Evolutionary conservation across 1,284 basidiomycete species (phyloP).

Genomic region (Moesziomyces antarcticus): DNA sequence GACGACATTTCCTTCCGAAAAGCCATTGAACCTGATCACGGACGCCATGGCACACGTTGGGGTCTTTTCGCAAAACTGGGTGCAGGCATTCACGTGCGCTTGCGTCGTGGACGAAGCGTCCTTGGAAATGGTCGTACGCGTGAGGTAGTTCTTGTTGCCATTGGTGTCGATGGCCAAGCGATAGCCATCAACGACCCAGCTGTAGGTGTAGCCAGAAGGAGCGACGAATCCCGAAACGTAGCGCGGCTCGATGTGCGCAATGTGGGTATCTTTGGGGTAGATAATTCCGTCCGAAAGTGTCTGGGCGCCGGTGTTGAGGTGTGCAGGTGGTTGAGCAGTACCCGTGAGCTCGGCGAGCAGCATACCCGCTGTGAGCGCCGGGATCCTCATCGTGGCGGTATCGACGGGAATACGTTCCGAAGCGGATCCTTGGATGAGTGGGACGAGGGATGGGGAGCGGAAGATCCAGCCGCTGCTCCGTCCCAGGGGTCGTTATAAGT

Average conservation of each 20-base stretch:
- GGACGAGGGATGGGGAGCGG: no score
- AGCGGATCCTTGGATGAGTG: no score
- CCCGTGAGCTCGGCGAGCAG: not conserved
- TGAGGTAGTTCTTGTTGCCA: slow-evolving; percentile 15
- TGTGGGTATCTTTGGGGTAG: not conserved
- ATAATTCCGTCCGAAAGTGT: slow-evolving; percentile 3
- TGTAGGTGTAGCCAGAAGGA: slow-evolving; percentile 26
- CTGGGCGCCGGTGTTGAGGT: not conserved
- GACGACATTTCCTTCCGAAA: slow-evolving; percentile 28
- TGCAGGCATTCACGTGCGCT: slow-evolving; percentile 16
- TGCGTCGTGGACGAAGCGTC: slow-evolving; percentile 14
- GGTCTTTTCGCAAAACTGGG: slow-evolving; percentile 12
- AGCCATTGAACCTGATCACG: slow-evolving; percentile 28
- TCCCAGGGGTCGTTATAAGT: no score
- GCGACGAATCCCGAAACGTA: slow-evolving; percentile 23
- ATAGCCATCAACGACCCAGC: slow-evolving; percentile 24
- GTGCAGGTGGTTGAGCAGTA: not conserved
- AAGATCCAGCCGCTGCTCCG: no score
- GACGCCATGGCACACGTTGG: slow-evolving; percentile 27
- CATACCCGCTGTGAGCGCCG: not conserved
- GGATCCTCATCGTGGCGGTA: not conserved
- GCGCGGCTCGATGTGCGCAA: slow-evolving; percentile 3
- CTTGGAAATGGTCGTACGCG: slow-evolving; percentile 12
- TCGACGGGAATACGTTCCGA: no score
- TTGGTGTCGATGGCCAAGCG: slow-evolving; percentile 15